These are phyloP conservation scores for Leonotis leonurus DNA, from an alignment of 257 asterid species.

Conservation along the genomic window DNA sequence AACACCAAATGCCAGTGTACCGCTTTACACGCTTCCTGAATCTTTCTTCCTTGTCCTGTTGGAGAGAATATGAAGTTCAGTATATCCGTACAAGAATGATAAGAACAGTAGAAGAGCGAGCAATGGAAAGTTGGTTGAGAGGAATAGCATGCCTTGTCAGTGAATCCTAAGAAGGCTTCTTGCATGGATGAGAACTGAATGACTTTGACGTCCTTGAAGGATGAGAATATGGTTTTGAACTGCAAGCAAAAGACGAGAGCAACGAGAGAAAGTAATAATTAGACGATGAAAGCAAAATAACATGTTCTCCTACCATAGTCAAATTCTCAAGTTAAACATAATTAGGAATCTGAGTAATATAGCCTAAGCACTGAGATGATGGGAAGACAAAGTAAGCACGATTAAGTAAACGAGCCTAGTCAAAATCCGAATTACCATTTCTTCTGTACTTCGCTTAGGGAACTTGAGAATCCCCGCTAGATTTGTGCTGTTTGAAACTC, in stretches of 20 bases:
- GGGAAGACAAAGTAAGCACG: neutral
- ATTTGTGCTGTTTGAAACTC: conserved; percentile 54
- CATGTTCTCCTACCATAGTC: too few species aligned
- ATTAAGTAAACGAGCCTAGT: neutral
- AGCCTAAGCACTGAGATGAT: neutral
- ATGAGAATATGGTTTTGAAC: conserved; percentile 67
- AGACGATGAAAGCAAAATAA: too few species aligned
- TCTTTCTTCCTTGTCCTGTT: conserved; percentile 62
- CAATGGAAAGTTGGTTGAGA: neutral
- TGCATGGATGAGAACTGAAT: conserved; percentile 91
- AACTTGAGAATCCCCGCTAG: conserved; percentile 50
- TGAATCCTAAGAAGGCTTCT: conserved; percentile 77
- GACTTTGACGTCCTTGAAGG: conserved; percentile 76
- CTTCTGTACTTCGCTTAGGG: conserved; percentile 78
- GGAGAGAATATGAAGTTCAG: neutral
- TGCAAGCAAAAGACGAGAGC: conserved; percentile 28
- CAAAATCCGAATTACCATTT: conserved; percentile 45
- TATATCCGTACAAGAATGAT: neutral
- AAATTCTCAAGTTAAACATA: neutral
- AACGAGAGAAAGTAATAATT: neutral
- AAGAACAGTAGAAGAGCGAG: neutral
- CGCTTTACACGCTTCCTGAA: conserved; percentile 81
- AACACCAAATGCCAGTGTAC: conserved; percentile 93
- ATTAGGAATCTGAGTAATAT: neutral
- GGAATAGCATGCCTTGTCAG: conserved; percentile 62